Evolutionary conservation across 257 asterid genomes (phyloP), one percentile per base, ranked within the genome.

Genomic region (Osmanthus fragrans): DNA sequence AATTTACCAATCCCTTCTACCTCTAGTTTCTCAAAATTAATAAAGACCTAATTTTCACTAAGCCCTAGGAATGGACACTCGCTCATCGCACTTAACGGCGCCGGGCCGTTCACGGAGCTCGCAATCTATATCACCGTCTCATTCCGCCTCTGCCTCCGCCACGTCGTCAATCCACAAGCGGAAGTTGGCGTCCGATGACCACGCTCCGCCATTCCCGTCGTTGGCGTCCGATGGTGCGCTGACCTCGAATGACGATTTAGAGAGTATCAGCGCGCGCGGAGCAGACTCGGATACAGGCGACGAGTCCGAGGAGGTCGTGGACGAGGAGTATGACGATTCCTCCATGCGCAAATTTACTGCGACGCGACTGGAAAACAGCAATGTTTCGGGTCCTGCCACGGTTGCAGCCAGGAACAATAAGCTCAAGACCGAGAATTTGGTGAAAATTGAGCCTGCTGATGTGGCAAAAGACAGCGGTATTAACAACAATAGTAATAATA

Each of bases 61-160:
- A 63, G 27, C 36, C 33, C 66, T 25, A 25, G 69, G 33, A 39
- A 81, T 81, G 85, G 85, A 82, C 60, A 70, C 73, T 8, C 76
- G 60, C 56, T 54, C 75, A 29, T 82, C 82, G 21, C 97, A 88
- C 77, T 77, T 89, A 36, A 87, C 94, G 37, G 94, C 94, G 19
- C 92, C 99, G 45, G 97, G 85, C 78, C 97, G 99, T 37, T 96
- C 99, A 0, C 94, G 99, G 74, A 93, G 96, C 82, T 93, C 97
- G 30, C 98, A 92, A 39, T 92, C 99, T 8, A 91, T 96, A 78
- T 96, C 99, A 30, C 99, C 99, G 3, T 93, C 99, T 27, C 98
- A 93, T 85, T 96, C 99, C n/a, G 97, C 98, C 18, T 89, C 99
- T 65, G 98, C 99, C 75, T 93, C 99, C 70, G 99, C 96, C 80